Evolutionary conservation across 257 asterid genomes (phyloP).

Genomic region (Primulina huaijiensis): DNA sequence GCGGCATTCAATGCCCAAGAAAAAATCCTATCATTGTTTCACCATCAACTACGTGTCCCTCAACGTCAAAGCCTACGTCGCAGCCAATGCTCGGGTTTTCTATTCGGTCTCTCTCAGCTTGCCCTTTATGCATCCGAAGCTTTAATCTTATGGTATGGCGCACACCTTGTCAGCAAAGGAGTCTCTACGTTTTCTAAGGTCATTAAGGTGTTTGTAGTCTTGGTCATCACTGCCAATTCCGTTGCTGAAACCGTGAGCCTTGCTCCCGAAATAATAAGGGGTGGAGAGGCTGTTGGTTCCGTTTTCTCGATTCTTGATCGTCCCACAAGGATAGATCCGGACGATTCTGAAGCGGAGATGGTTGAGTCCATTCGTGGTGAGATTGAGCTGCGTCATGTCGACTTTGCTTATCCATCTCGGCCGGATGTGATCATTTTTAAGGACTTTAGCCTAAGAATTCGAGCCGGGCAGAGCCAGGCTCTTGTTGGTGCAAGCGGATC

Average conservation of each 20-base stretch:
- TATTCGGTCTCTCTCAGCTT: constrained; percentile 92
- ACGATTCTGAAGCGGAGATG: constrained; percentile 74
- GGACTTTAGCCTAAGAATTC: constrained; percentile 72
- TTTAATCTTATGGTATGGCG: constrained; percentile 85
- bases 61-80: constrained; percentile 65
- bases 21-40: constrained; percentile 64
- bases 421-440: constrained; percentile 81
- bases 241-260: constrained; percentile 96
- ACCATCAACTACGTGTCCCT: constrained; percentile 74
- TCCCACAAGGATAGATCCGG: constrained; percentile 71
- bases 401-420: constrained; percentile 89
- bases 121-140: constrained; percentile 98
- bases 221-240: constrained; percentile 87
- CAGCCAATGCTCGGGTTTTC: constrained; percentile 67
- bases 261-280: constrained; percentile 90
- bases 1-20: constrained; percentile 95
- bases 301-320: constrained; percentile 90
- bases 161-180: constrained; percentile 78
- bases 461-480: constrained; percentile 98
- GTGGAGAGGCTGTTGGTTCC: constrained; percentile 95
- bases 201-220: constrained; percentile 85
- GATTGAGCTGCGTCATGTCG: constrained; percentile 86
- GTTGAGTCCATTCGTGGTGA: constrained; percentile 82
- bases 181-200: constrained; percentile 87
- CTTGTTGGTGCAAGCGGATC: constrained; percentile 98